Conservation (phyloP, 768 basidiomycete genomes). For the Lactarius akahatsu region DNA sequence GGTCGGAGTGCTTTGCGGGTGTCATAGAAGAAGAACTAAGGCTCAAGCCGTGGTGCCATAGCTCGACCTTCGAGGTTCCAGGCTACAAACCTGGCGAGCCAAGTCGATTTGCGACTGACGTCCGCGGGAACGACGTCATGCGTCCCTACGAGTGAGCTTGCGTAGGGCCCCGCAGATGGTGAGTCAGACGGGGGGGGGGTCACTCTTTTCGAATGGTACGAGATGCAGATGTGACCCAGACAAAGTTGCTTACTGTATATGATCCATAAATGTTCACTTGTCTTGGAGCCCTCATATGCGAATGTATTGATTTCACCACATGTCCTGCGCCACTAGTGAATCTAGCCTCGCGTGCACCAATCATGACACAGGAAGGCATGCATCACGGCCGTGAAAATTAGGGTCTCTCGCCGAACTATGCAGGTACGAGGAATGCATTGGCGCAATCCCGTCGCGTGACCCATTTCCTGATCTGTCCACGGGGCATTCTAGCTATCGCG, state of each 20-base stretch:
- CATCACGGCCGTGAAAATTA: background rate
- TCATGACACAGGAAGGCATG: background rate
- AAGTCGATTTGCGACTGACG: constrained; percentile 50
- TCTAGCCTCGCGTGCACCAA: background rate
- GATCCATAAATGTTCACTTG: background rate
- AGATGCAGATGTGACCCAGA: background rate
- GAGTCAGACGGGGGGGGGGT: background rate
- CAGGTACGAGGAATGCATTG: constrained; percentile 11
- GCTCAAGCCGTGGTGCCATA: constrained; percentile 52
- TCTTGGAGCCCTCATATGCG: background rate
- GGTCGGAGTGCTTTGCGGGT: constrained; percentile 45
- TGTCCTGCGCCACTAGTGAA: constrained; percentile 13
- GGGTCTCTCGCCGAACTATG: background rate
- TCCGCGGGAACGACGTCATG: constrained; percentile 46
- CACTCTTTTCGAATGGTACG: background rate
- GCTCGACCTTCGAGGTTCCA: constrained; percentile 47
- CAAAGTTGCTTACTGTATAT: background rate
- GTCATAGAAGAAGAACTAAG: constrained; percentile 47
- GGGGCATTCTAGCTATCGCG: background rate
- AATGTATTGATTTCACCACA: background rate
- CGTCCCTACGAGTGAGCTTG: constrained; percentile 39
- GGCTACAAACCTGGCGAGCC: constrained; percentile 44
- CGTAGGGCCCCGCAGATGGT: background rate
- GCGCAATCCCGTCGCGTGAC: constrained; percentile 11
- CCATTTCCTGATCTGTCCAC: background rate